Evolutionary conservation across 257 asterid genomes (phyloP).

Genomic region (Solanum chiquidenum): DNA sequence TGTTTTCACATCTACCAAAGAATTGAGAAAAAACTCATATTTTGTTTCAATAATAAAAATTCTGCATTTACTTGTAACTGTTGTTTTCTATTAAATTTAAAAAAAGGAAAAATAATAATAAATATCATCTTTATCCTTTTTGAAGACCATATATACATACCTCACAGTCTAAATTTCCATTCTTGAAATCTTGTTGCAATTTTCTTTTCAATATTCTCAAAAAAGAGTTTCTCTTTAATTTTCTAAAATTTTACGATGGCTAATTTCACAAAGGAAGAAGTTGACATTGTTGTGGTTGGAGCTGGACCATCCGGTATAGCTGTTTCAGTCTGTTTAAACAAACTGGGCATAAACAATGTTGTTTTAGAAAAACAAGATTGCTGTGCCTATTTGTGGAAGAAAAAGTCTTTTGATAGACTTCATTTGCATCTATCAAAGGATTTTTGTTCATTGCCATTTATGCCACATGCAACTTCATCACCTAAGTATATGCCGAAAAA

Average conservation of each 20-base stretch:
- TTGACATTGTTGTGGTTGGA: too few relatives aligned
- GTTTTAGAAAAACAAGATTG: constrained; percentile 47
- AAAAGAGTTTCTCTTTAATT: neutral
- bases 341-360: constrained; percentile 17
- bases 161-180: neutral
- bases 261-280: too few relatives aligned
- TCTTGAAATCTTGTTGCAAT: neutral
- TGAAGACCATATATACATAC: neutral
- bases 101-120: neutral
- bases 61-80: too few relatives aligned
- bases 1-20: too few relatives aligned
- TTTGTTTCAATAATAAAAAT: too few relatives aligned
- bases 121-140: neutral
- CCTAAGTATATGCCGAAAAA: too few relatives aligned
- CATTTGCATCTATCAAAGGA: constrained; percentile 56
- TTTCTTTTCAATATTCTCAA: neutral
- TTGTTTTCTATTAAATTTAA: too few relatives aligned
- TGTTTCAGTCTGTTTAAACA: constrained; percentile 40
- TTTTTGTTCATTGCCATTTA: too few relatives aligned
- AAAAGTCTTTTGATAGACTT: constrained; percentile 36
- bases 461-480: too few relatives aligned
- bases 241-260: too few relatives aligned
- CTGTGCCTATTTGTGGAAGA: constrained; percentile 42
- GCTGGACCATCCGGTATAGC: constrained; percentile 51
- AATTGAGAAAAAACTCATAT: too few relatives aligned